These are phyloP conservation scores for Quercus dentata DNA, from an alignment of 306 rosid species.

Conservation along the genomic window DNA sequence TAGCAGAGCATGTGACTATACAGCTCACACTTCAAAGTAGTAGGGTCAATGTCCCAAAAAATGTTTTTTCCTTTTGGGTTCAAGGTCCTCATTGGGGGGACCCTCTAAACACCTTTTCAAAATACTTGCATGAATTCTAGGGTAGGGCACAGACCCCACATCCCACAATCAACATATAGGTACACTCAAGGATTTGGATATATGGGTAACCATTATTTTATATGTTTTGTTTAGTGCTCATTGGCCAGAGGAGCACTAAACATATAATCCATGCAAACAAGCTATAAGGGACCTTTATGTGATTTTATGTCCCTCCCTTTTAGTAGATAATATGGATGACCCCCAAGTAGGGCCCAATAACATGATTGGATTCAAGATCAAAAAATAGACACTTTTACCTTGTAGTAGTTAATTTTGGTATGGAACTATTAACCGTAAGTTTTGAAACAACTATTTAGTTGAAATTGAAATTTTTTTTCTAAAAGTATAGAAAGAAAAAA, in stretches of 20 bases:
- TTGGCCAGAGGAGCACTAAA: not conserved
- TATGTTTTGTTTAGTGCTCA: not conserved
- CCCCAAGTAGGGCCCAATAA: not conserved
- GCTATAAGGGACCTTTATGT: not conserved
- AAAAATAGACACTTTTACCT: not conserved
- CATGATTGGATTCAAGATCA: slow-evolving; percentile 1
- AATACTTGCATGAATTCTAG: not conserved
- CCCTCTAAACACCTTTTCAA: not conserved
- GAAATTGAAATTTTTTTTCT: too few relatives aligned
- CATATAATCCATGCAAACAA: not conserved
- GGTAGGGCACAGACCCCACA: not conserved
- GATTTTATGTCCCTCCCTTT: not conserved
- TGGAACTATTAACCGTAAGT: too few relatives aligned
- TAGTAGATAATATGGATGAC: not conserved
- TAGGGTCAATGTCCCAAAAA: slow-evolving; percentile 38
- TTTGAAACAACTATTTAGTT: too few relatives aligned
- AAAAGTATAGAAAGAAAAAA: too few relatives aligned
- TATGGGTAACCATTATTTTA: not conserved
- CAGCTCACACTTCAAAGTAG: slow-evolving; percentile 36
- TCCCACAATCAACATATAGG: not conserved
- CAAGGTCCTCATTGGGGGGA: slow-evolving; percentile 8
- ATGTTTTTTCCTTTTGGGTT: slow-evolving; percentile 33
- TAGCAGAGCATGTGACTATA: slow-evolving; percentile 33
- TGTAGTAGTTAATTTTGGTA: too few relatives aligned
- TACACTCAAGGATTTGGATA: not conserved